phyloP scores from a whole-genome alignment of 2,329 filamentous ascomycete genomes.

The Apiospora pterosperma region DNA sequence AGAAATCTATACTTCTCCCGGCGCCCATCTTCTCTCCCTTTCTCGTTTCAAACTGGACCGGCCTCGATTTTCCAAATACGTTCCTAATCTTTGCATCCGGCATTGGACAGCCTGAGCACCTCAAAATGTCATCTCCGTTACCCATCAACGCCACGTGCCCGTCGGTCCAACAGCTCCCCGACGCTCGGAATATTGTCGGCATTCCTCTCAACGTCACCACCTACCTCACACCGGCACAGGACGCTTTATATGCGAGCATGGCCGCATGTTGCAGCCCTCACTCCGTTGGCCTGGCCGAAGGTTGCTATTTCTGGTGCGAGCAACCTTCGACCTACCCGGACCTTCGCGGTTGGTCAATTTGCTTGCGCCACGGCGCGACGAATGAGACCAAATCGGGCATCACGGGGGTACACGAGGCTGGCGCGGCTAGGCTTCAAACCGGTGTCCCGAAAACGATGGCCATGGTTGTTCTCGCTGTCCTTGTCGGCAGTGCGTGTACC shows the following conservation, averaged over 20 bases:
- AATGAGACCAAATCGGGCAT: neutral
- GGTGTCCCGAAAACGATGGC: neutral
- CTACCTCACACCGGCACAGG: neutral
- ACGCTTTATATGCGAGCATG: neutral
- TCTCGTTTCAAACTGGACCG: neutral
- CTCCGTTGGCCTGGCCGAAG: neutral
- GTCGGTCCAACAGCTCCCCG: neutral
- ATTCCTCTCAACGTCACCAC: neutral
- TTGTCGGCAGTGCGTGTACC: neutral
- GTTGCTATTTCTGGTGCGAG: constrained; percentile 4
- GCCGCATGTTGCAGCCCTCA: neutral
- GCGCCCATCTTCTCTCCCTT: neutral
- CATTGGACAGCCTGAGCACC: neutral
- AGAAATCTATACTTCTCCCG: neutral
- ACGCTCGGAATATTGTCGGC: neutral
- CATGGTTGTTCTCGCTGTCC: neutral
- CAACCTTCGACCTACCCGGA: neutral
- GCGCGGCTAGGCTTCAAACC: neutral
- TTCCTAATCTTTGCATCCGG: neutral
- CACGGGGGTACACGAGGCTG: neutral
- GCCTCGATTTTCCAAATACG: neutral
- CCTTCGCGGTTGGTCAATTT: neutral
- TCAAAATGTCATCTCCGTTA: neutral
- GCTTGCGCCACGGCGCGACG: neutral
- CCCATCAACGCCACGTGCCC: constrained; percentile 1